Percentiles rank a stretch among this genome's conserved stretches.
phyloP scores from a whole-genome alignment of 805 yeast species.

The Torulaspora indica region DNA sequence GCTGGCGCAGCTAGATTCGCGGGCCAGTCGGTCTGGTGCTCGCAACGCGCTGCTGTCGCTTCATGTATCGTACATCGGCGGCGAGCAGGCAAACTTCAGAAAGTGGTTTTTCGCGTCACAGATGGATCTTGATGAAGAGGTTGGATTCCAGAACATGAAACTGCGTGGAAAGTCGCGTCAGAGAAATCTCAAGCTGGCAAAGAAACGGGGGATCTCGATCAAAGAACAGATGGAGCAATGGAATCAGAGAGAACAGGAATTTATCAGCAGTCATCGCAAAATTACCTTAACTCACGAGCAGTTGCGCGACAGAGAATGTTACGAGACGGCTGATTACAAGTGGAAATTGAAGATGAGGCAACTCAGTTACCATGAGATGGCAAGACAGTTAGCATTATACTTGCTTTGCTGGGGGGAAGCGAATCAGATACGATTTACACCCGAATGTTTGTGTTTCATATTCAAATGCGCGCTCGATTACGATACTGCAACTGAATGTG shows the following conservation, averaged over 20 bases:
- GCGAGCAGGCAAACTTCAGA: constrained; percentile 77
- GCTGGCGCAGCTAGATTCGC: constrained; percentile 76
- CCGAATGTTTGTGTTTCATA: constrained; percentile 81
- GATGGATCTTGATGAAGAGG: constrained; percentile 65
- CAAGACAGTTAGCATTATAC: constrained; percentile 64
- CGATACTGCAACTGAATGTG: constrained; percentile 46
- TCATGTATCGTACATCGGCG: constrained; percentile 91
- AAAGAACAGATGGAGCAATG: constrained; percentile 38
- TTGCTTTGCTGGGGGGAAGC: constrained; percentile 88
- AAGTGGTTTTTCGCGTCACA: constrained; percentile 93
- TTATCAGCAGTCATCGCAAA: constrained; percentile 47
- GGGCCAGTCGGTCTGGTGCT: constrained; percentile 76
- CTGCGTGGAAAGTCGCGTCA: constrained; percentile 44
- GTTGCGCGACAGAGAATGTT: constrained; percentile 59
- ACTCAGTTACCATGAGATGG: constrained; percentile 52
- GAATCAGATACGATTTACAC: constrained; percentile 78
- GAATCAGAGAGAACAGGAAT: constrained; percentile 46
- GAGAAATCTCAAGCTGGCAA: constrained; percentile 43
- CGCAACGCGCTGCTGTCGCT: constrained; percentile 64
- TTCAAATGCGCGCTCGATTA: constrained; percentile 77
- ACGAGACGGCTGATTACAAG: constrained; percentile 74
- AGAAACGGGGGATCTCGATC: constrained; percentile 37
- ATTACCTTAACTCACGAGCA: constrained; percentile 58
- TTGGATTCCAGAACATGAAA: constrained; percentile 55
- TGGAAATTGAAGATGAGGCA: constrained; percentile 67